phyloP scores from a whole-genome alignment of 2,329 filamentous ascomycete species.

The Fusarium marasasianum region DNA sequence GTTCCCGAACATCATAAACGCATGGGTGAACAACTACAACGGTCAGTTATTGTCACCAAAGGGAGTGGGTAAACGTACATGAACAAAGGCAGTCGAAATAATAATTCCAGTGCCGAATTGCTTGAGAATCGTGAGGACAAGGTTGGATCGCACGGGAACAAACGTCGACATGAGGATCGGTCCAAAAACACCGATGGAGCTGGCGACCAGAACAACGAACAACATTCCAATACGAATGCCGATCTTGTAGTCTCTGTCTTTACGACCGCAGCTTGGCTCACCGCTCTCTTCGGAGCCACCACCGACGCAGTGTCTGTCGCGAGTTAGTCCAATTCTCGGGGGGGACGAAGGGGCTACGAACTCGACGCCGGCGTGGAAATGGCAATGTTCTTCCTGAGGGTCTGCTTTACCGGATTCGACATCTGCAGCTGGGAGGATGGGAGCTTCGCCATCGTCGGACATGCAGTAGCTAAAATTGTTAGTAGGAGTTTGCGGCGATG shows the following conservation, averaged over 20 bases:
- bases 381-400: constrained; percentile 60
- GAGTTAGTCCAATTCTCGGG: constrained; percentile 1
- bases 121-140: constrained; percentile 71
- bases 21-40: constrained; percentile 74
- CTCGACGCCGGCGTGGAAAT: constrained; percentile 81
- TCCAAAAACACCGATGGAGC: constrained; percentile 73
- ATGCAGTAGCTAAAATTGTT: constrained; percentile 31
- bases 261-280: constrained; percentile 56
- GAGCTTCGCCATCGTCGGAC: constrained; percentile 32
- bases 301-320: constrained; percentile 64
- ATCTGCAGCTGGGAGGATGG: constrained; percentile 22
- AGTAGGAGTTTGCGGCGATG: accelerated
- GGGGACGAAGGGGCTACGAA: constrained; percentile 50
- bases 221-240: constrained; percentile 74
- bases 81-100: constrained; percentile 75
- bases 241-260: constrained; percentile 70
- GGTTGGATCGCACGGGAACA: constrained; percentile 57
- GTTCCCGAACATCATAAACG: constrained; percentile 76
- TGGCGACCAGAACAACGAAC: constrained; percentile 77
- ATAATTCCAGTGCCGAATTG: constrained; percentile 80
- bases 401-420: constrained; percentile 28
- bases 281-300: constrained; percentile 39
- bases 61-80: constrained; percentile 55
- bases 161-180: constrained; percentile 71
- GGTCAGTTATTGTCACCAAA: neutral